Evolutionary conservation across 2,329 filamentous ascomycete species (phyloP).

Genomic region (Lecanoromycetidae sp.): DNA sequence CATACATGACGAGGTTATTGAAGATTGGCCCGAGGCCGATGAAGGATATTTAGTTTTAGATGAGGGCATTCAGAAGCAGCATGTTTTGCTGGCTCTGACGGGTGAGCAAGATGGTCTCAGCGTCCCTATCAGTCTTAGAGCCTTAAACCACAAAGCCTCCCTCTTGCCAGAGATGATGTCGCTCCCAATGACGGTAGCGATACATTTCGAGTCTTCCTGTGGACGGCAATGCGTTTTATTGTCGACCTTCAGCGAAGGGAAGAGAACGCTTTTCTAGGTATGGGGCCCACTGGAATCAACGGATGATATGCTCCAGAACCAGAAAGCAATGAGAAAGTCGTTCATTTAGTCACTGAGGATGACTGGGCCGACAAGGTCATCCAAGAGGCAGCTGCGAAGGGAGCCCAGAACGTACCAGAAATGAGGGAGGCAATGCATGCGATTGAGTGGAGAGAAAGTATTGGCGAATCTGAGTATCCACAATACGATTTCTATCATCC

Average conservation of each 20-base stretch:
- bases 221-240: slow-evolving; percentile 1
- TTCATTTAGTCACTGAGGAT: neutral
- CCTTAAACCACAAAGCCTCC: neutral
- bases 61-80: neutral
- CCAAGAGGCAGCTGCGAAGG: neutral
- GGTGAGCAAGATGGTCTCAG: neutral
- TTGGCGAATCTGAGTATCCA: too few species aligned
- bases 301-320: neutral
- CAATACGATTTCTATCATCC: too few species aligned
- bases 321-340: neutral
- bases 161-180: neutral
- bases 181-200: neutral
- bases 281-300: too few species aligned
- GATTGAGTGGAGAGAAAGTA: too few species aligned
- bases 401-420: neutral
- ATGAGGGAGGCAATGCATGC: neutral
- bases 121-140: neutral
- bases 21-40: neutral
- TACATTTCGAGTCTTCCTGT: neutral
- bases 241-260: slow-evolving; percentile 1
- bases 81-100: neutral
- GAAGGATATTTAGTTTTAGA: neutral
- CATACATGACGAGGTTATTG: neutral
- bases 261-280: neutral
- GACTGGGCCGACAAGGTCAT: neutral